Percentiles rank a stretch among this genome's conserved stretches.
Conservation (phyloP, 2,329 filamentous ascomycete species). For the Chalaropsis ovoidea region DNA sequence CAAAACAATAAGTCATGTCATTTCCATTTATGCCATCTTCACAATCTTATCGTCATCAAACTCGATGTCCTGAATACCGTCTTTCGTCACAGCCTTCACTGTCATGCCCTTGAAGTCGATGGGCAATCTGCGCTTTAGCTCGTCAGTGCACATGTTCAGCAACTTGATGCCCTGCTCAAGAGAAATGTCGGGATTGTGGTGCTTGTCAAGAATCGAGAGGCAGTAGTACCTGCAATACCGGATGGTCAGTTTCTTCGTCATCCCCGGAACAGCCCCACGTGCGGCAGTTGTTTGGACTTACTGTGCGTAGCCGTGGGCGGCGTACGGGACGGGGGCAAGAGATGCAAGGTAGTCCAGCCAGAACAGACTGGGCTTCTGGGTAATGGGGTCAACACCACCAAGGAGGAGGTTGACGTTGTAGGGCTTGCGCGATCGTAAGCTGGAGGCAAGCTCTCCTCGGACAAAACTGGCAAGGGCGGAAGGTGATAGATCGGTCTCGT, state of each 20-base stretch:
- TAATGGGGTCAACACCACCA: constrained; percentile 86
- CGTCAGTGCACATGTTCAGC: constrained; percentile 87
- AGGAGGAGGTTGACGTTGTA: constrained; percentile 96
- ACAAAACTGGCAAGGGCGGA: constrained; percentile 87
- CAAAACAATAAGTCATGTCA: constrained; percentile 20
- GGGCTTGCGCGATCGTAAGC: constrained; percentile 80
- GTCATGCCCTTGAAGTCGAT: constrained; percentile 97
- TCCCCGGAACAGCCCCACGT: not conserved
- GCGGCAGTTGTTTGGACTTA: constrained; percentile 37
- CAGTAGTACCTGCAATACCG: constrained; percentile 70
- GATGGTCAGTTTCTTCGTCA: not conserved
- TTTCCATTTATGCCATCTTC: constrained; percentile 43
- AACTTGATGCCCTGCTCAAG: constrained; percentile 86
- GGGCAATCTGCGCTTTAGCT: constrained; percentile 90
- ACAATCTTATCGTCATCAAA: constrained; percentile 74
- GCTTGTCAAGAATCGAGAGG: constrained; percentile 93
- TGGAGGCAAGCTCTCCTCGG: constrained; percentile 81
- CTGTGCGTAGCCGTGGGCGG: constrained; percentile 96
- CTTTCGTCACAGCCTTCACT: constrained; percentile 91
- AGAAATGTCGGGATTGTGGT: constrained; percentile 89
- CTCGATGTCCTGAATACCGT: constrained; percentile 75
- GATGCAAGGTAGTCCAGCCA: constrained; percentile 97
- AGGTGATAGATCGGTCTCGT: constrained; percentile 83
- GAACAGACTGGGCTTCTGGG: constrained; percentile 81
- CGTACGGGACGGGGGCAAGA: constrained; percentile 80